phyloP scores from a whole-genome alignment of 2,329 filamentous ascomycete species.

The Exophiala phaeomuriformis region DNA sequence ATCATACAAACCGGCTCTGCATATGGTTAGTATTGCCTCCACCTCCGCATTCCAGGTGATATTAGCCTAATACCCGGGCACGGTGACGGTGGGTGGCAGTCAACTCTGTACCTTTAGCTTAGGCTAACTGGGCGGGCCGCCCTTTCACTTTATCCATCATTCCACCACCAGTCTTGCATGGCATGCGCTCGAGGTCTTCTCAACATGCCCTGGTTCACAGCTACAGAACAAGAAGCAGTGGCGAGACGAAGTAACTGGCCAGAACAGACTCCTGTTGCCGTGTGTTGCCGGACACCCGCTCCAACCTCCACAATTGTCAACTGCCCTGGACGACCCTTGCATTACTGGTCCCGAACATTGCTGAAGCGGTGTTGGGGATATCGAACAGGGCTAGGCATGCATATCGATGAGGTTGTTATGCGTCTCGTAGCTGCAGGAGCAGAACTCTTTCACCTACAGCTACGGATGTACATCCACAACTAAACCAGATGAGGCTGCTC shows the following conservation, averaged over 20 bases:
- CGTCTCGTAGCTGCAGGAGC: no score
- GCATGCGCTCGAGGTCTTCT: background rate
- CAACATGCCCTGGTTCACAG: background rate
- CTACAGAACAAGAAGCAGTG: background rate
- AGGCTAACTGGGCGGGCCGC: no score
- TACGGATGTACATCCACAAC: no score
- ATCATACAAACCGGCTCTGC: background rate
- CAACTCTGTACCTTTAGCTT: no score
- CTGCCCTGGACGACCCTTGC: no score
- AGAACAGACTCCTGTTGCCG: background rate
- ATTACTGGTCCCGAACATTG: no score
- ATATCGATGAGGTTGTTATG: no score
- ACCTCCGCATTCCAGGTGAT: slow-evolving; percentile 7
- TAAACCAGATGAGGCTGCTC: no score
- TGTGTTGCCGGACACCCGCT: background rate
- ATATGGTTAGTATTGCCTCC: slow-evolving; percentile 1
- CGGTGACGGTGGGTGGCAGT: no score
- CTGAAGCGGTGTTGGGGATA: no score
- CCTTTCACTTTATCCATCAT: background rate
- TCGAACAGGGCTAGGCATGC: no score
- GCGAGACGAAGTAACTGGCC: background rate
- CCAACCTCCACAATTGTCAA: background rate
- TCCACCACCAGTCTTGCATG: background rate
- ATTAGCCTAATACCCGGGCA: background rate
- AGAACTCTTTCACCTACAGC: no score